Conservation (phyloP, 148 eudicot genomes). For the Rheum nobile region DNA sequence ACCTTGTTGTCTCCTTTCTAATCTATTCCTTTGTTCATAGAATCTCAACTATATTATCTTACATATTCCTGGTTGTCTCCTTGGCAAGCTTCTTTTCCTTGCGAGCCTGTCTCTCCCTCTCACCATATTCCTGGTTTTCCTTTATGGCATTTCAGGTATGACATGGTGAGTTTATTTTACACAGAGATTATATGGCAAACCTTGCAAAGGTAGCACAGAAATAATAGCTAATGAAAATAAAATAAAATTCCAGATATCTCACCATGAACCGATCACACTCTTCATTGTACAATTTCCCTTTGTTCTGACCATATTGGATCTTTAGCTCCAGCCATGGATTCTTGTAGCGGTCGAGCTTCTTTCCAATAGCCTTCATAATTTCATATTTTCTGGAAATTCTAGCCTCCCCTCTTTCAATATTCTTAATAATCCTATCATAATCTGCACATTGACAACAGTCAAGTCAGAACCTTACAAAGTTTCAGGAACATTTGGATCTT, state of each 20-base stretch:
- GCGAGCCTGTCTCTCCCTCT: slow-evolving; percentile 94
- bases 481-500: background rate
- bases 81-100: slow-evolving; percentile 96
- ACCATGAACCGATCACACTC: slow-evolving; percentile 99
- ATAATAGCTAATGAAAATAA: no score
- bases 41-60: no score
- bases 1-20: no score
- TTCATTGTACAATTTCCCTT: slow-evolving; percentile 97
- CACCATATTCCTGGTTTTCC: slow-evolving; percentile 93
- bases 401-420: slow-evolving; percentile 97
- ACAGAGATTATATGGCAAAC: background rate
- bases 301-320: slow-evolving; percentile 98
- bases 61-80: no score
- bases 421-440: slow-evolving; percentile 90
- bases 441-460: slow-evolving; percentile 29
- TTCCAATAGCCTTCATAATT: slow-evolving; percentile 95
- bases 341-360: slow-evolving; percentile 90
- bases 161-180: slow-evolving; percentile 16
- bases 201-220: background rate
- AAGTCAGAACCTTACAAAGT: background rate
- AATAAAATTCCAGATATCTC: slow-evolving; percentile 4
- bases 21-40: no score
- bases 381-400: slow-evolving; percentile 94
- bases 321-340: slow-evolving; percentile 96
- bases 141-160: no score